A percentile compares a stretch with the other conserved stretches of the same genome.
Evolutionary conservation across 73 alveolate species (phyloP).

Genomic region (Symbiodinium natans): DNA sequence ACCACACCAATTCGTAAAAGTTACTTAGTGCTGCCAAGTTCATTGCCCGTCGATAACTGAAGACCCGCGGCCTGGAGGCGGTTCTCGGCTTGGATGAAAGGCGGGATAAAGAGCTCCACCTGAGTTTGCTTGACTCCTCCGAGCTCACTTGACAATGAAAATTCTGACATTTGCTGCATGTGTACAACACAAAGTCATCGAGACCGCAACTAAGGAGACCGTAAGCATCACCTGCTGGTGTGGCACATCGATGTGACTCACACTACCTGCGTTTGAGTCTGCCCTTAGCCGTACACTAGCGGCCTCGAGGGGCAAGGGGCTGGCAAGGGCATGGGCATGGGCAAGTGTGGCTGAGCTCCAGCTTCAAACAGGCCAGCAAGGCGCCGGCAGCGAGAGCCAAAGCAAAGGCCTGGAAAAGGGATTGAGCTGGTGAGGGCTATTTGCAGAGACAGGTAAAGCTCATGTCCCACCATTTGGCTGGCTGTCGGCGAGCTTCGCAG

Average conservation of each 20-base stretch:
- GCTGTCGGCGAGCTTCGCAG: conserved; percentile 57
- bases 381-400: conserved; percentile 86
- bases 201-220: conserved; percentile 3
- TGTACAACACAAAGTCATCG: neutral
- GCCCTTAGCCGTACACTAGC: too few relatives aligned
- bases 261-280: too few relatives aligned
- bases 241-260: too few relatives aligned
- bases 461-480: conserved; percentile 11
- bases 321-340: too few relatives aligned
- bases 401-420: conserved; percentile 59
- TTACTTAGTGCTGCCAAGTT: too few relatives aligned
- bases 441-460: neutral
- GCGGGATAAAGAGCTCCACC: conserved; percentile 84
- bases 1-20: too few relatives aligned
- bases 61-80: conserved; percentile 50
- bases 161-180: neutral
- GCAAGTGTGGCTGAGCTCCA: too few relatives aligned
- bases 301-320: too few relatives aligned
- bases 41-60: too few relatives aligned
- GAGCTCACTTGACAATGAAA: neutral
- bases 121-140: neutral
- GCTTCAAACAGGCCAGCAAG: neutral
- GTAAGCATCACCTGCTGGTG: conserved; percentile 69
- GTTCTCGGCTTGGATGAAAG: conserved; percentile 43
- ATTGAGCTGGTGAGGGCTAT: neutral